phyloP scores from a whole-genome alignment of 2,329 filamentous ascomycete genomes.

The Fusarium nelsonii region DNA sequence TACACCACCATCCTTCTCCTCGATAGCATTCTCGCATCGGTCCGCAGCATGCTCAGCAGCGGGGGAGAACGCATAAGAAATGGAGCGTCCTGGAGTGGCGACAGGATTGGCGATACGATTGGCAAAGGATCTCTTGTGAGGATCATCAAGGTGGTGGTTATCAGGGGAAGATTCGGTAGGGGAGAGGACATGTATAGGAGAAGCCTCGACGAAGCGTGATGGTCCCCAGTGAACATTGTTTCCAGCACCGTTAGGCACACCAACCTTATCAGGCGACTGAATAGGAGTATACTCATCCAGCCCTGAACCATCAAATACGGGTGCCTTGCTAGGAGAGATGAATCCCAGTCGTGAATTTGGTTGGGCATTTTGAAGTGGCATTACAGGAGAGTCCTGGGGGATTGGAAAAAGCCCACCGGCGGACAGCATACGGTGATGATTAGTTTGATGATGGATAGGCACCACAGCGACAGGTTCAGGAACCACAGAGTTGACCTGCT shows the following conservation, averaged over 20 bases:
- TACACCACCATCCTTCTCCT: background rate
- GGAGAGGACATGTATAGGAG: conserved; percentile 1
- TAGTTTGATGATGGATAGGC: background rate
- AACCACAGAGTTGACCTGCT: conserved; percentile 5
- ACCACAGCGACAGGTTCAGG: background rate
- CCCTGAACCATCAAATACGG: background rate
- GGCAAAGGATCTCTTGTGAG: conserved; percentile 14
- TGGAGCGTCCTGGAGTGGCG: background rate
- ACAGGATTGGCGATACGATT: conserved; percentile 31
- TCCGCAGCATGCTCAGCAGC: conserved; percentile 22
- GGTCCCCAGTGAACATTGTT: conserved; percentile 11
- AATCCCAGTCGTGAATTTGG: background rate
- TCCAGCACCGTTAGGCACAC: background rate
- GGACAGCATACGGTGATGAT: background rate
- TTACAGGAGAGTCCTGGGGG: background rate
- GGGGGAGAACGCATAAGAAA: conserved; percentile 14
- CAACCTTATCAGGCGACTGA: conserved; percentile 15
- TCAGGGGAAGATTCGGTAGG: conserved; percentile 15
- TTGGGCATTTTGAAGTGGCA: background rate
- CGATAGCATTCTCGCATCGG: conserved; percentile 15
- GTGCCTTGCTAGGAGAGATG: background rate
- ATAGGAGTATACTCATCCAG: conserved; percentile 18
- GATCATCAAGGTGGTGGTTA: conserved; percentile 1
- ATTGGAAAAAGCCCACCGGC: background rate
- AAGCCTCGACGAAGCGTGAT: background rate